Evolutionary conservation across 202 grass and related monocot species (phyloP).

Genomic region (Dendrocalamus latiflorus): DNA sequence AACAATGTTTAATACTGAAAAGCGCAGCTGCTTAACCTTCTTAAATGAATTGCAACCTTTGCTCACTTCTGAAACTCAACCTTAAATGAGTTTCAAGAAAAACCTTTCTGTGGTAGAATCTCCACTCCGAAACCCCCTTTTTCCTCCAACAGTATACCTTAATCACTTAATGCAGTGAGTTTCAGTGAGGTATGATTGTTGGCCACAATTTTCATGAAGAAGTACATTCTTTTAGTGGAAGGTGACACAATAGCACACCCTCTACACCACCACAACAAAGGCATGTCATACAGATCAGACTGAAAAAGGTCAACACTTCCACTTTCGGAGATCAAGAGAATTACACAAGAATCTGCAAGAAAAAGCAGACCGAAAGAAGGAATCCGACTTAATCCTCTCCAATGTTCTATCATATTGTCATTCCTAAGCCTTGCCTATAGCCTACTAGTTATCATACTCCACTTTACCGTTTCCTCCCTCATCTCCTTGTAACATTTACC

Average conservation of each 20-base stretch:
- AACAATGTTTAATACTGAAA: not conserved
- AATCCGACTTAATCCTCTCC: slow-evolving; percentile 23
- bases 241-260: not conserved
- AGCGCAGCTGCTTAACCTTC: not conserved
- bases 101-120: not conserved
- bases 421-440: slow-evolving; percentile 38
- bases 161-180: not conserved
- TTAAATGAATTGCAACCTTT: not conserved
- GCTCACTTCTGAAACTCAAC: not conserved
- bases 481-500: slow-evolving; percentile 41
- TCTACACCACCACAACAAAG: slow-evolving; percentile 9
- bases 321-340: slow-evolving; percentile 23
- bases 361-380: slow-evolving; percentile 21
- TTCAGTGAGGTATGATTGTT: not conserved
- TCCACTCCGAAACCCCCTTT: not conserved
- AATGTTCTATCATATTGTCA: slow-evolving; percentile 22
- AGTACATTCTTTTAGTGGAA: slow-evolving; percentile 12
- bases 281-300: not conserved
- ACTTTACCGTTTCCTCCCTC: slow-evolving; percentile 26
- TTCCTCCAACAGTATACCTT: not conserved
- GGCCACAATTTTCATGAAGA: not conserved
- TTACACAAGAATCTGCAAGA: slow-evolving; percentile 37
- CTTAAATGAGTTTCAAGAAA: not conserved
- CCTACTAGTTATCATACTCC: slow-evolving; percentile 28
- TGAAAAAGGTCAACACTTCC: slow-evolving; percentile 4